phyloP scores from a whole-genome alignment of 2,329 filamentous ascomycete genomes.

The Colletotrichum horii region DNA sequence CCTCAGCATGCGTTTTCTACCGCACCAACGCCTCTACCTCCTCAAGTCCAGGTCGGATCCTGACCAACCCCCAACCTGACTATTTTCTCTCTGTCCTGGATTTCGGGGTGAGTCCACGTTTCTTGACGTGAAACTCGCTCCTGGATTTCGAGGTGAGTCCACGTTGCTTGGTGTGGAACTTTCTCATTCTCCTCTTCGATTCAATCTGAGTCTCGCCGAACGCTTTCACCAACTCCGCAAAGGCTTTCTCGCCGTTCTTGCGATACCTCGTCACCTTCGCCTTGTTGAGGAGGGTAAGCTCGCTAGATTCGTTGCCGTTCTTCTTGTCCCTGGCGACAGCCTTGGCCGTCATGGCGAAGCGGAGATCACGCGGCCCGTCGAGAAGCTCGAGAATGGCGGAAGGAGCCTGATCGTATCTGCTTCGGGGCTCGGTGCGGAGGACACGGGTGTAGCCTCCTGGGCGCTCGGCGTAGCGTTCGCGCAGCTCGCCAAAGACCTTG shows the following conservation, averaged over 20 bases:
- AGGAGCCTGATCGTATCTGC: constrained; percentile 82
- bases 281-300: constrained; percentile 79
- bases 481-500: constrained; percentile 86
- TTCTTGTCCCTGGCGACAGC: constrained; percentile 71
- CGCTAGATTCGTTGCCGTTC: constrained; percentile 64
- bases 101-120: too few relatives aligned
- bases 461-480: constrained; percentile 77
- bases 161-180: too few relatives aligned
- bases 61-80: not conserved
- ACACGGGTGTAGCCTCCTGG: constrained; percentile 96
- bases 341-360: constrained; percentile 91
- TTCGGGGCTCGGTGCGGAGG: constrained; percentile 86
- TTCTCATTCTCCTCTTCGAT: too few relatives aligned
- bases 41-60: not conserved
- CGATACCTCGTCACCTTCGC: constrained; percentile 83
- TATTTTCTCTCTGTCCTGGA: not conserved
- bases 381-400: constrained; percentile 94
- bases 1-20: not conserved
- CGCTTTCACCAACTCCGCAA: constrained; percentile 68
- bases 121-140: too few relatives aligned
- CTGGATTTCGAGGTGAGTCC: too few relatives aligned
- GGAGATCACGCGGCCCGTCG: constrained; percentile 91
- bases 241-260: constrained; percentile 65
- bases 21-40: not conserved
- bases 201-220: constrained; percentile 41